phyloP scores from a whole-genome alignment of 2,329 filamentous ascomycete species.

The Cladosporium sp. region DNA sequence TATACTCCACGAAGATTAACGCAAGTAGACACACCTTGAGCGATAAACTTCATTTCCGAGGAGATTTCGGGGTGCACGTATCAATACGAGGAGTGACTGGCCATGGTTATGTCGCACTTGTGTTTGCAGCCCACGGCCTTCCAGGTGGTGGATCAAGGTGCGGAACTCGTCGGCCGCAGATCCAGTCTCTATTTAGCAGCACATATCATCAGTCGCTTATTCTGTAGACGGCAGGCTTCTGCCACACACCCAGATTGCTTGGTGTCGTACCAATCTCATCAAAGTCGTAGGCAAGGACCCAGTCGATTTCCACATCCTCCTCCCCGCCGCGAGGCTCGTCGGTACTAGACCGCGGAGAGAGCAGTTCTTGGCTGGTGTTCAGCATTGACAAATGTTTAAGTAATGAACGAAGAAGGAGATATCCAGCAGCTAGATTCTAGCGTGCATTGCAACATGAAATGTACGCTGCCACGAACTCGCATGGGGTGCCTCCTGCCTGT shows the following conservation, averaged over 20 bases:
- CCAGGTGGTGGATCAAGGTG: conserved; percentile 3
- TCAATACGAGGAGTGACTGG: conserved; percentile 8
- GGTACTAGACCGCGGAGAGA: conserved; percentile 9
- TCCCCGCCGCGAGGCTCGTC: conserved; percentile 8
- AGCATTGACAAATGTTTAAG: neutral
- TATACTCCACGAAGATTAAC: too few species aligned
- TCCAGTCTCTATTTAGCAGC: neutral
- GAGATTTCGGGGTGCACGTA: conserved; percentile 7
- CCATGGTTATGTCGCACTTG: conserved; percentile 8
- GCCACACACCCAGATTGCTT: conserved; percentile 8
- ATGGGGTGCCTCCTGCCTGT: neutral
- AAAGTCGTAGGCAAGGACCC: conserved; percentile 11
- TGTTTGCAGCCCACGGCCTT: conserved; percentile 5
- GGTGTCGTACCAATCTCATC: conserved; percentile 8
- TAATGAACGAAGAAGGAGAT: neutral
- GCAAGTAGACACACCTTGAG: neutral
- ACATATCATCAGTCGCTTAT: neutral
- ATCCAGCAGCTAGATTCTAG: neutral
- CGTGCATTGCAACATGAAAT: neutral
- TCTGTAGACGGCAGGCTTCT: neutral
- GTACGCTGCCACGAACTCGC: neutral
- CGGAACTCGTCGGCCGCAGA: conserved; percentile 7
- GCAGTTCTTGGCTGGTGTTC: neutral
- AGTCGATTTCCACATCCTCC: conserved; percentile 10
- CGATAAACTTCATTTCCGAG: conserved; percentile 6